Percentiles rank a stretch among this genome's conserved stretches.
Evolutionary conservation across 148 eudicot genomes (phyloP).

Genomic region (Camellia japonica): DNA sequence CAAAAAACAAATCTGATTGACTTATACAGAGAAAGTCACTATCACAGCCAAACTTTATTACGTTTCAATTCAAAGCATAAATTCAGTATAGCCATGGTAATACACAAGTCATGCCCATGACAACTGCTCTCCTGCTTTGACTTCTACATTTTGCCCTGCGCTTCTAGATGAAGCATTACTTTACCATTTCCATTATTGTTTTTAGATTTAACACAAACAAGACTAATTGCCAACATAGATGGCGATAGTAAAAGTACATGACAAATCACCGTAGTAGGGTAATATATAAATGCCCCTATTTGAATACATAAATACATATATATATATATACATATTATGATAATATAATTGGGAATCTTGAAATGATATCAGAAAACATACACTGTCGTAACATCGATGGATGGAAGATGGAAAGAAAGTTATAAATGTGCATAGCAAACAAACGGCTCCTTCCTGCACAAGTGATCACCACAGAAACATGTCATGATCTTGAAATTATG

Average conservation of each 20-base stretch:
- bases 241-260: background rate
- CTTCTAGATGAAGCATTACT: background rate
- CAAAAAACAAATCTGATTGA: background rate
- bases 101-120: background rate
- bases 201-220: background rate
- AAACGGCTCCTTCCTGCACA: slow-evolving; percentile 71
- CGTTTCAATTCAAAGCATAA: background rate
- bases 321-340: background rate
- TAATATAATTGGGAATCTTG: background rate
- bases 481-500: background rate
- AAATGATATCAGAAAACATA: slow-evolving; percentile 32
- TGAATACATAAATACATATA: background rate
- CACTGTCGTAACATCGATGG: slow-evolving; percentile 62
- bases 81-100: background rate
- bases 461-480: slow-evolving; percentile 15
- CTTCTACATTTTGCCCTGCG: background rate
- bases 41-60: background rate
- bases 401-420: slow-evolving; percentile 62
- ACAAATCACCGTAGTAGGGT: background rate
- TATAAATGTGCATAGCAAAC: slow-evolving; percentile 51
- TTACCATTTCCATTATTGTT: background rate
- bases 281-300: background rate
- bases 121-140: background rate
- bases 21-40: background rate
- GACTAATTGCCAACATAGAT: background rate